Base-by-base conservation (phyloP, 257 asterid genomes). In the Salvia miltiorrhiza region DNA sequence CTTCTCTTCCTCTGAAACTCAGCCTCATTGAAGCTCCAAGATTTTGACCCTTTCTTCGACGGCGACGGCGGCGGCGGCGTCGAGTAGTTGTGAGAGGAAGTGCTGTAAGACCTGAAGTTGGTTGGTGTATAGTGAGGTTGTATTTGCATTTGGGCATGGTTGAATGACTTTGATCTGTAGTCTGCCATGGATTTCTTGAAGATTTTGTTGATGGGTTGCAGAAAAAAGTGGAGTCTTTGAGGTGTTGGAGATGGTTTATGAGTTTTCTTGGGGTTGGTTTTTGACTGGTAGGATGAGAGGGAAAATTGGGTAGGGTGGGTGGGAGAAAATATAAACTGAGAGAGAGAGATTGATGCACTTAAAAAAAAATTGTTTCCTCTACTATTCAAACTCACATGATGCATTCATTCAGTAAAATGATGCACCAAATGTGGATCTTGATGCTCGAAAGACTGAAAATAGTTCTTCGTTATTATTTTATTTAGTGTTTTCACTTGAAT, bases 1-100 rank as follows among this genome's bases (percentile, higher is more conserved):
- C 98, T 86, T 54, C 75, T 92, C 85, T 85, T 90, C 86, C 98
- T 90, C 85, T 88, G 96, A 28, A 90, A 80, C 76, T 90, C 98
- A 0, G 98, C 88, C 77, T 92, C 98, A 41, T 71, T 84, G 4
- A 81, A 75, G 2, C 80, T 74, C 93, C 97, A 90, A 0, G 85
- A 71, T 16, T 73, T 73, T 3, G 82, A 65, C 65, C 80, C 84
- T 69, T 82, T 90, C 82, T 85, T 79, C 81, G 41, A 74, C 0
- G 81, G 82, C 11, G 81, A 67, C 14, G 64, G 56, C 4, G 69
- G 65, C 8, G 70, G 81, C 4, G 70, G 72, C 0, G 73, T 52
- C 1, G 83, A 60, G 37, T 49, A 72, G 53, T 67, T 40, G 16
- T 76, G 32, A 19, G 80, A 70, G 14, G 85, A 86, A 52, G 71